A percentile compares a stretch with the other conserved stretches of the same genome.
Evolutionary conservation across 1,284 basidiomycete genomes (phyloP).

Genomic region (Cryptococcus maquisensis): DNA sequence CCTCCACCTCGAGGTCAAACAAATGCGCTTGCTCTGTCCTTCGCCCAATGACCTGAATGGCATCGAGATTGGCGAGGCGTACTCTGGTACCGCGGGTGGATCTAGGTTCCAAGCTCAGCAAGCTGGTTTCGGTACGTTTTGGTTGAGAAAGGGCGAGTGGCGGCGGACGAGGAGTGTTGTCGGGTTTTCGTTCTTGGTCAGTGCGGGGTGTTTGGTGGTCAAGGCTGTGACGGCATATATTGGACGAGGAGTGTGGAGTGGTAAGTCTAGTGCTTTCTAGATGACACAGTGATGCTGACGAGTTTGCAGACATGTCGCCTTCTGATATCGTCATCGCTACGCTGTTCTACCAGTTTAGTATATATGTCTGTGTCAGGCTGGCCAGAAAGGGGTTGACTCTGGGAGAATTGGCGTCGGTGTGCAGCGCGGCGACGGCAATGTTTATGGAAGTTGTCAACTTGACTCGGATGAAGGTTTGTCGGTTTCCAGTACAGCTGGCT

Average conservation of each 20-base stretch:
- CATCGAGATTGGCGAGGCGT: too few species aligned
- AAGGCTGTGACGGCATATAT: constrained; percentile 42
- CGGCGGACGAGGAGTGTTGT: constrained; percentile 43
- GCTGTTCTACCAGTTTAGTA: constrained; percentile 82
- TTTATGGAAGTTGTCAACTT: constrained; percentile 80
- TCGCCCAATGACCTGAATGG: neutral
- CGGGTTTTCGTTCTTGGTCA: constrained; percentile 45
- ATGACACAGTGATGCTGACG: too few species aligned
- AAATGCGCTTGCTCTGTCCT: neutral
- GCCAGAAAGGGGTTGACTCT: constrained; percentile 91
- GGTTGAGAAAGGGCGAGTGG: constrained; percentile 46
- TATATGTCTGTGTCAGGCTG: constrained; percentile 83
- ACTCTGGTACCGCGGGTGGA: too few species aligned
- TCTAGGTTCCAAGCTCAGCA: constrained; percentile 2
- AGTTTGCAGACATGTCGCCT: constrained; percentile 62
- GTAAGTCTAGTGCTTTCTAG: constrained; percentile 20
- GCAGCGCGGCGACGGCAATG: constrained; percentile 79
- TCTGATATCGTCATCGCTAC: constrained; percentile 73
- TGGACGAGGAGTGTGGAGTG: constrained; percentile 41
- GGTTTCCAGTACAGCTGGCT: neutral
- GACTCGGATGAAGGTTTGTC: constrained; percentile 68
- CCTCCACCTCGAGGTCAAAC: constrained; percentile 59
- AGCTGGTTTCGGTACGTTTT: constrained; percentile 22
- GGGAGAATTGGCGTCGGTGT: constrained; percentile 85
- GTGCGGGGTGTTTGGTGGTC: constrained; percentile 38